phyloP scores from a whole-genome alignment of 768 basidiomycete genomes.

The Mycena metata region DNA sequence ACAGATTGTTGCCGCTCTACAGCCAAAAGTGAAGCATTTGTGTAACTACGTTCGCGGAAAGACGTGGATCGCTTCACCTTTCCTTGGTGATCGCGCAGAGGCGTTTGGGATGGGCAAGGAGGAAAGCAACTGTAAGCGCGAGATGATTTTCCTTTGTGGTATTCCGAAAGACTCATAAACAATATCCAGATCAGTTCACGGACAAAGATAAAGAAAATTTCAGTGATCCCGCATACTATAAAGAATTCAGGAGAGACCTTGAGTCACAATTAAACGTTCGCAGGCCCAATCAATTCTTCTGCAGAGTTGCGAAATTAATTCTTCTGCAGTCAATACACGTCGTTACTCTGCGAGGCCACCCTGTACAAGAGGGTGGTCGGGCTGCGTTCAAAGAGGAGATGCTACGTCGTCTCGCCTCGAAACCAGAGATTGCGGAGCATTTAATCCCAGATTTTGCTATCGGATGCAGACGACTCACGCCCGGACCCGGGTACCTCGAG shows the following conservation, averaged over 20 bases:
- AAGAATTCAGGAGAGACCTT: constrained; percentile 60
- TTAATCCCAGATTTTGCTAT: constrained; percentile 72
- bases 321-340: constrained; percentile 52
- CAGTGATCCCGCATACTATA: constrained; percentile 62
- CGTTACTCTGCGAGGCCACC: constrained; percentile 57
- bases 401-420: constrained; percentile 64
- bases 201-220: constrained; percentile 65
- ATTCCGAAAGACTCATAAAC: constrained; percentile 12
- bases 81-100: constrained; percentile 55
- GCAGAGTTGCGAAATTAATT: constrained; percentile 39
- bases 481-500: constrained; percentile 77
- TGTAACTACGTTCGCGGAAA: constrained; percentile 70
- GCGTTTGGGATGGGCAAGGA: constrained; percentile 54
- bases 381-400: constrained; percentile 60
- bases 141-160: neutral
- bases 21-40: constrained; percentile 63
- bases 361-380: constrained; percentile 52
- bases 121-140: constrained; percentile 58
- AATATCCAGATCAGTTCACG: constrained; percentile 58
- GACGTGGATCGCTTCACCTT: constrained; percentile 68
- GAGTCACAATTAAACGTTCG: constrained; percentile 65
- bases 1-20: constrained; percentile 71
- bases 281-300: constrained; percentile 4
- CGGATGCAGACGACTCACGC: constrained; percentile 74
- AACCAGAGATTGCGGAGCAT: constrained; percentile 72